Evolutionary conservation across 2,329 filamentous ascomycete genomes (phyloP), one percentile per base, ranked within the genome.

Genomic region (Metarhizium humberi): DNA sequence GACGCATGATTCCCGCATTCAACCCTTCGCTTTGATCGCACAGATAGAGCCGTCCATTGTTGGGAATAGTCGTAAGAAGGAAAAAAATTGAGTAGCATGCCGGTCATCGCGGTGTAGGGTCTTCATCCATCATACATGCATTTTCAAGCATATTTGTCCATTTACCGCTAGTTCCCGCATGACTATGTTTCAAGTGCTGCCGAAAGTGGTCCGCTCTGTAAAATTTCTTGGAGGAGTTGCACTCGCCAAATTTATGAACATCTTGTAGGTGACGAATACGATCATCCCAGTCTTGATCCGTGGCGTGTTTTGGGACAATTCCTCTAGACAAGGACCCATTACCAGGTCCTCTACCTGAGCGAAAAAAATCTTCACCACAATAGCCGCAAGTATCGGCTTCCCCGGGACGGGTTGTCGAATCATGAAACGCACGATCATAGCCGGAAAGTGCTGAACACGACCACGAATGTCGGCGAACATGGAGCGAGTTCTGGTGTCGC

Each of bases 91-190:
- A 40, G 10, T 4, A 25, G 30, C 49, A 38, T 4, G 29, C 14
- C 34, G 43, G n/a, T 67, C 62, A 70, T 54, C 66, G 63, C 36
- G 67, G 65, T 42, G 67, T 64, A 45, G 67, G 63, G 46, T 96
- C 91, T 67, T 95, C 79, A 54, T 87, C 92, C 70, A 92, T 85
- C 90, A 97, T 95, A 73, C 94, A 99, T 5, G 92, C 90, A 67
- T 90, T 95, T 69, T 99, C 94, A 38, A 99, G 78, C 80, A 96
- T 92, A 71, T 97, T 97, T 13, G 94, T 99, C 94, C 94, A 99
- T 72, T 97, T 97, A 36, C 94, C 94, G 71, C 91, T 96, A 0
- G 90, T 92, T 40, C 94, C 94, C 42, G 89, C 90, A 72, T 97
- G 94, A 69, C 91, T 96, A 70, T 99, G 94, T 77, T 97, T 99